Evolutionary conservation across 164 flowering plant genomes (phyloP).

Genomic region (Macadamia integrifolia): DNA sequence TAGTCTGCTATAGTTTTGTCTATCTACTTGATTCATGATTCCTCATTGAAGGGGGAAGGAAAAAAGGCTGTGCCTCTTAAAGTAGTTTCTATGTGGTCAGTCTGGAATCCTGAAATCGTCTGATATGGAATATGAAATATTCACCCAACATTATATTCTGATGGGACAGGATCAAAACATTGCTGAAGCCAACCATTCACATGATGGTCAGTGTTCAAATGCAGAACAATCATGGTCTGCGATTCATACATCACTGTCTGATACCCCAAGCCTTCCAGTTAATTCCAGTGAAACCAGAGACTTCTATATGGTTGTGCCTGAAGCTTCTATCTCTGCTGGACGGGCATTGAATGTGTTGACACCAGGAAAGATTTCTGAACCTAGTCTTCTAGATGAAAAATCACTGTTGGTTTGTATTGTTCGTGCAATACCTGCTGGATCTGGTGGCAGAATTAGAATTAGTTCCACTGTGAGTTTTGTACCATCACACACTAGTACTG

Average conservation of each 20-base stretch:
- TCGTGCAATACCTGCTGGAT: slow-evolving; percentile 82
- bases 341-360: slow-evolving; percentile 19
- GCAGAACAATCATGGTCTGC: slow-evolving; percentile 30
- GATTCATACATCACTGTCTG: slow-evolving; percentile 25
- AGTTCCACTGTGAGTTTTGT: slow-evolving; percentile 53
- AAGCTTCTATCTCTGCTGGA: slow-evolving; percentile 31
- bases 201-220: slow-evolving; percentile 23
- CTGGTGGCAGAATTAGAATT: slow-evolving; percentile 68
- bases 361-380: slow-evolving; percentile 36
- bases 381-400: slow-evolving; percentile 67
- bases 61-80: neutral
- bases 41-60: neutral
- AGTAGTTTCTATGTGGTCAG: neutral
- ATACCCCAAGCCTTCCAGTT: slow-evolving; percentile 17
- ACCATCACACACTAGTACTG: neutral
- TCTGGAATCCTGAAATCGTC: neutral
- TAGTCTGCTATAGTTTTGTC: neutral
- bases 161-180: slow-evolving; percentile 32
- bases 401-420: slow-evolving; percentile 75
- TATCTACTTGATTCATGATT: neutral
- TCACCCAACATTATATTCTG: slow-evolving; percentile 9
- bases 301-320: slow-evolving; percentile 28
- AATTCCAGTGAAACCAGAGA: slow-evolving; percentile 26
- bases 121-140: neutral
- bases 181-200: slow-evolving; percentile 16